Evolutionary conservation across 1,139 yeast species (phyloP).

Genomic region (Yamadazyma pseudoaaseri): DNA sequence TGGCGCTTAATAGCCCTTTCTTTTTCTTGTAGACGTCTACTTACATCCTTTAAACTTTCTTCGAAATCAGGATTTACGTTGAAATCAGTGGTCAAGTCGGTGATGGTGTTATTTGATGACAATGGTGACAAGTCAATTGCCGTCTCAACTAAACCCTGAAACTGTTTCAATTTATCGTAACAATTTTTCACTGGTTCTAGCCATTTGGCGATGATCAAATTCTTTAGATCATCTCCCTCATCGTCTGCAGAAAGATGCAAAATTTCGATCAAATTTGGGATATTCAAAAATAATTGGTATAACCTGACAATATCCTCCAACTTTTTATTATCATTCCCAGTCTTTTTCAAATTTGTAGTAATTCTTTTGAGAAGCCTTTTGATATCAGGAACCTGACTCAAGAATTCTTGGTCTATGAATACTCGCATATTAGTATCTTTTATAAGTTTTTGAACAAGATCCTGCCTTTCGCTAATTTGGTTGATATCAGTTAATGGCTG

Average conservation of each 20-base stretch:
- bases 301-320: constrained; percentile 90
- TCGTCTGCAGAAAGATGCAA: constrained; percentile 43
- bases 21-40: constrained; percentile 53
- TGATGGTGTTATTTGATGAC: constrained; percentile 46
- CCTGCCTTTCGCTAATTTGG: constrained; percentile 66
- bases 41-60: constrained; percentile 64
- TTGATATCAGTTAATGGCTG: constrained; percentile 76
- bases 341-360: constrained; percentile 39
- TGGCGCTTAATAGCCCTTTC: constrained; percentile 55
- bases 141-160: constrained; percentile 85
- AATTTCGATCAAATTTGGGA: constrained; percentile 65
- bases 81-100: constrained; percentile 55
- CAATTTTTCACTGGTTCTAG: constrained; percentile 51
- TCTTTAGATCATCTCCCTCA: constrained; percentile 21
- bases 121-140: constrained; percentile 85
- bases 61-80: constrained; percentile 90
- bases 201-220: constrained; percentile 54
- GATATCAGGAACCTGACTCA: constrained; percentile 79
- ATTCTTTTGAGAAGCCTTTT: constrained; percentile 68
- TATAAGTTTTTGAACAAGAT: constrained; percentile 68
- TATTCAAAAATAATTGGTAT: constrained; percentile 69
- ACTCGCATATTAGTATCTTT: constrained; percentile 69
- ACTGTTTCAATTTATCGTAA: constrained; percentile 55
- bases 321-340: constrained; percentile 42
- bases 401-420: constrained; percentile 62